Evolutionary conservation across 2,329 filamentous ascomycete species (phyloP), one percentile per base, ranked within the genome.

Genomic region (Fusarium nisikadoi): DNA sequence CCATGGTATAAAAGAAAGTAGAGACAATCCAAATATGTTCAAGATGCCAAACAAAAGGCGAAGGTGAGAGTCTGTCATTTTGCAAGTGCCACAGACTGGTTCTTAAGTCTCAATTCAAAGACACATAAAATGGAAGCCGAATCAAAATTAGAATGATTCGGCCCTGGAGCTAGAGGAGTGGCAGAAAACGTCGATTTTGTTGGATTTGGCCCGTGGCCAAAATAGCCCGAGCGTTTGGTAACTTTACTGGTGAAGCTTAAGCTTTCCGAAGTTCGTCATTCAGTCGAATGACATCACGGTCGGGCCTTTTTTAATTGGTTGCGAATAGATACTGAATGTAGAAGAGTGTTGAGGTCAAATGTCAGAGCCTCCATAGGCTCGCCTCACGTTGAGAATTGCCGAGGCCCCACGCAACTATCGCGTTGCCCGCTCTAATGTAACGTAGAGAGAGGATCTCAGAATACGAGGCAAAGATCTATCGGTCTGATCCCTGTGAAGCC

Each of bases 1-100:
- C 49, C 31, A 52, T 36, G 23, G 49, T 52, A 52, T 10, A 6
- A 20, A 20, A 3, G 49, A 52, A 6, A 52, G 23, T 6, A 52
- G 33, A 25, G 36, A 2, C 1, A 52, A 20, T 12, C 49, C 49
- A 0, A 36, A 9, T 6, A 52, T 35, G 13, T 52, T 52, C 9
- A 36, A n/a, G 17, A 52, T 20, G 23, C 49, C 49, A 20, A 35
- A 36, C 49, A 5, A 8, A 16, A 20, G 23, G 5, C 49, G 49
- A 8, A 25, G 23, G 1, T 36, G 3, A 12, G 12, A 25, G 17
- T 36, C 13, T 20, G 13, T 11, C 49, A 52, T 52, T 20, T n/a
- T 33, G 0, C 1, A 13, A 5, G 11, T 19, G 20, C 3, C 20
- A 33, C 11, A 5, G 11, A 0, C 8, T 49, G 11, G 8, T 23